Conservation (phyloP, 2,329 filamentous ascomycete species). For the Leptographium procerum region DNA sequence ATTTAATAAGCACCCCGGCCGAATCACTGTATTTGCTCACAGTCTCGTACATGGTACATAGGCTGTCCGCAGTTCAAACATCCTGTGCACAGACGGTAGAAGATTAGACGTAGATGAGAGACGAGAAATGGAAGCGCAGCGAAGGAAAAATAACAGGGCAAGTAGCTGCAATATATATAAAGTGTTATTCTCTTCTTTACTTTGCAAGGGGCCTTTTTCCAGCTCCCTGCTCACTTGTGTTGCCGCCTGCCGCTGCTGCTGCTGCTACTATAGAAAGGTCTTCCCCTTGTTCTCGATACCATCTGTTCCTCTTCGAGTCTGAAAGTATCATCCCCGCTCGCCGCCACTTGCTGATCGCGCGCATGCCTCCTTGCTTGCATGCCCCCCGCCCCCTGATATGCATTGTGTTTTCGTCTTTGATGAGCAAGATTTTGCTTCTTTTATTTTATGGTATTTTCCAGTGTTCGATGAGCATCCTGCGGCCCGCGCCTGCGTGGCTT, state of each 20-base stretch:
- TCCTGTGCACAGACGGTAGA: neutral
- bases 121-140: neutral
- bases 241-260: neutral
- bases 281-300: neutral
- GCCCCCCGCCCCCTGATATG: neutral
- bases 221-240: neutral
- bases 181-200: neutral
- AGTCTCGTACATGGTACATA: neutral
- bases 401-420: neutral
- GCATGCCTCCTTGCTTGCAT: neutral
- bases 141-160: neutral
- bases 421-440: neutral
- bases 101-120: neutral
- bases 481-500: neutral
- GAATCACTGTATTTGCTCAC: too few species aligned
- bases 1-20: neutral
- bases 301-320: neutral
- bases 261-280: neutral
- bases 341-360: neutral
- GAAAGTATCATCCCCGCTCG: neutral
- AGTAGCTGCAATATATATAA: constrained; percentile 1
- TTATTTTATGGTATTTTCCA: neutral
- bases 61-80: neutral
- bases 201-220: neutral
- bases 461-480: neutral